Evolutionary conservation across 345 rosid species (phyloP).

Genomic region (Eucalyptus dawsonii): DNA sequence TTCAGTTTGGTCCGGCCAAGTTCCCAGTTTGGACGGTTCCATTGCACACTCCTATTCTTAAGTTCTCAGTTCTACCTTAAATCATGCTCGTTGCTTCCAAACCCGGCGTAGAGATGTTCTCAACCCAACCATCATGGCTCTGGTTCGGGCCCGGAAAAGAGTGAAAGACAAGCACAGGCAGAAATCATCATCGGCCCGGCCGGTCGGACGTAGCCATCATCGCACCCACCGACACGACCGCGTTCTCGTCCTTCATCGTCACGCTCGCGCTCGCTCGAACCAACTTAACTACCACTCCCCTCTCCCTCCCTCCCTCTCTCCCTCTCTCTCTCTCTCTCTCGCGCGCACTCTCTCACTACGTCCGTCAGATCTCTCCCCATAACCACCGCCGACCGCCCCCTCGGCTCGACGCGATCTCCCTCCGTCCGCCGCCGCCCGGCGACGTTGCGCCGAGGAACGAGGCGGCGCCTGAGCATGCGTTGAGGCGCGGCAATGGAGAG

Average conservation of each 20-base stretch:
- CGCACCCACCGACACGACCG: not conserved
- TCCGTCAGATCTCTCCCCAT: not conserved
- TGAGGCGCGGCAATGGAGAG: conserved; percentile 29
- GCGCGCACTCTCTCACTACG: not conserved
- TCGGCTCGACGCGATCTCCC: not conserved
- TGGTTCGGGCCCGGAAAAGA: not conserved
- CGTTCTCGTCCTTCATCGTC: not conserved
- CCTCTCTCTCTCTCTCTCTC: not conserved
- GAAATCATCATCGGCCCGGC: not conserved
- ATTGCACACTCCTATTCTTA: too few relatives aligned
- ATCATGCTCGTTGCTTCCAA: not conserved
- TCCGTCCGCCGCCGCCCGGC: not conserved
- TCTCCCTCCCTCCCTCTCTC: not conserved
- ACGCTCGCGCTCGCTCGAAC: not conserved
- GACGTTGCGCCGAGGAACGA: not conserved
- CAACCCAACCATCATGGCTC: not conserved
- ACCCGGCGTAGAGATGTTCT: not conserved
- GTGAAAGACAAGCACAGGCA: not conserved
- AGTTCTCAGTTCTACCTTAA: too few relatives aligned
- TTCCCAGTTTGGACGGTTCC: too few relatives aligned
- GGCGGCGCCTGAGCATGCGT: not conserved
- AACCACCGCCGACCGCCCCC: not conserved
- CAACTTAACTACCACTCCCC: not conserved
- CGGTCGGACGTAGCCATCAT: not conserved
- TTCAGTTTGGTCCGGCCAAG: too few relatives aligned